A percentile compares a stretch with the other conserved stretches of the same genome.
phyloP scores from a whole-genome alignment of 139 green algal species.

The Picochlorum sp. region DNA sequence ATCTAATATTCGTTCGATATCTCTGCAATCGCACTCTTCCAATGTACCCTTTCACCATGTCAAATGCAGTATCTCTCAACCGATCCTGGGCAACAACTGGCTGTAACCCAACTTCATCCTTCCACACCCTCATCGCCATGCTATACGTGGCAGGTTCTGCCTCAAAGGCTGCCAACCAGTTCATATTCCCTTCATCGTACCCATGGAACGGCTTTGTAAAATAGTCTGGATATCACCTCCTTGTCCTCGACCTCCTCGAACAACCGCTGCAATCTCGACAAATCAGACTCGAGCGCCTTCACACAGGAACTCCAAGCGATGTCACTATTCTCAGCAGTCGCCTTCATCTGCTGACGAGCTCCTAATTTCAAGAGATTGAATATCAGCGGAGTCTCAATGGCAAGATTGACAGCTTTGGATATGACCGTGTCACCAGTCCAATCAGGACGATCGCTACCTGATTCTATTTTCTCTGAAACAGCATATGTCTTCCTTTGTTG shows the following conservation, averaged over 20 bases:
- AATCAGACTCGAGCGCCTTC: slow-evolving; percentile 4
- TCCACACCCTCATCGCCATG: slow-evolving; percentile 59
- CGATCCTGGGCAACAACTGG: slow-evolving; percentile 24
- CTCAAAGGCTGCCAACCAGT: slow-evolving; percentile 56
- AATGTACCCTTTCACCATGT: slow-evolving; percentile 16
- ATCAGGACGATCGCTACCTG: not conserved
- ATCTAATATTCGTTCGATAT: slow-evolving; percentile 48
- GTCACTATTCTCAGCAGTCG: slow-evolving; percentile 36
- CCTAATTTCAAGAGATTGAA: slow-evolving; percentile 54
- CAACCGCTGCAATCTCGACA: slow-evolving; percentile 12
- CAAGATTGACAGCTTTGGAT: slow-evolving; percentile 43
- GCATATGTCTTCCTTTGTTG: too few relatives aligned
- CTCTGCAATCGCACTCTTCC: not conserved
- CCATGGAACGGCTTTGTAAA: slow-evolving; percentile 72
- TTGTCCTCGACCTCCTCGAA: slow-evolving; percentile 40
- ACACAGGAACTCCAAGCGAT: slow-evolving; percentile 43
- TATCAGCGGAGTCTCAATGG: slow-evolving; percentile 42
- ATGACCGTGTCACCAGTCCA: slow-evolving; percentile 40
- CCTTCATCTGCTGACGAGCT: slow-evolving; percentile 34
- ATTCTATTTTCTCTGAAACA: too few relatives aligned
- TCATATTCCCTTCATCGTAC: slow-evolving; percentile 55
- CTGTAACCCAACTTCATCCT: slow-evolving; percentile 28
- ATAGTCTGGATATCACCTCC: slow-evolving; percentile 55
- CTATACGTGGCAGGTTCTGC: slow-evolving; percentile 54
- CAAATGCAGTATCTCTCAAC: slow-evolving; percentile 39